Percentiles rank a stretch among this genome's conserved stretches.
These are phyloP conservation scores for Colletotrichum liaoningense DNA, from an alignment of 2,329 filamentous ascomycete genomes.

Conservation along the genomic window DNA sequence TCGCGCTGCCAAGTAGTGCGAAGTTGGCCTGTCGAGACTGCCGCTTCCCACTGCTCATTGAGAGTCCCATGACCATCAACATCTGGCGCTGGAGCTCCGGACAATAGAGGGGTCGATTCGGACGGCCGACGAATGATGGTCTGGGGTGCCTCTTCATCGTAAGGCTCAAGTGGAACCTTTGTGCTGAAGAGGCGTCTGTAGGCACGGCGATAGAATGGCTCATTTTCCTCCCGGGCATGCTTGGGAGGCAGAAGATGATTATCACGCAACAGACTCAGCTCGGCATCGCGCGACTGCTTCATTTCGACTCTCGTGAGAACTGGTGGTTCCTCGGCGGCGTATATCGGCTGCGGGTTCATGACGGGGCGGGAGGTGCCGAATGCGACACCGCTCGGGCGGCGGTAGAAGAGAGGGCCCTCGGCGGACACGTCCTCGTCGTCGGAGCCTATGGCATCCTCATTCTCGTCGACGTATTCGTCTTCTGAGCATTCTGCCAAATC, in stretches of 20 bases:
- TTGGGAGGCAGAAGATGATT: constrained; percentile 75
- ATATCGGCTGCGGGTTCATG: constrained; percentile 65
- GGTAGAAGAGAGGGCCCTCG: constrained; percentile 69
- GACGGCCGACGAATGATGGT: constrained; percentile 48
- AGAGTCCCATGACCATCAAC: constrained; percentile 62
- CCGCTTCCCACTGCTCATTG: constrained; percentile 85
- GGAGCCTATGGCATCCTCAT: constrained; percentile 45
- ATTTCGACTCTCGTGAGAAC: constrained; percentile 66
- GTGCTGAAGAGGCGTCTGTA: constrained; percentile 68
- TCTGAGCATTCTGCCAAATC: constrained; percentile 75
- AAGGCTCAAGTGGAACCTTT: constrained; percentile 54
- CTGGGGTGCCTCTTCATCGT: constrained; percentile 52
- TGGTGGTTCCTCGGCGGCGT: constrained; percentile 51
- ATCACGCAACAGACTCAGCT: constrained; percentile 71
- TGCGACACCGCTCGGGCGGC: constrained; percentile 81
- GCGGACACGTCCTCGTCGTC: constrained; percentile 48
- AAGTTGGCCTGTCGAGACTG: constrained; percentile 82
- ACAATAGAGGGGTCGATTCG: constrained; percentile 56
- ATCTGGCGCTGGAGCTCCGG: constrained; percentile 13
- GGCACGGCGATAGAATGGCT: constrained; percentile 49
- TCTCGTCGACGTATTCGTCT: constrained; percentile 46
- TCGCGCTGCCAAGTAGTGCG: constrained; percentile 93
- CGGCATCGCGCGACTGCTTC: constrained; percentile 67
- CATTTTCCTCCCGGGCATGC: constrained; percentile 51
- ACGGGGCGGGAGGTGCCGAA: constrained; percentile 78